Conservation (phyloP, 129 eudicot species). For the Kitagawia praeruptora region DNA sequence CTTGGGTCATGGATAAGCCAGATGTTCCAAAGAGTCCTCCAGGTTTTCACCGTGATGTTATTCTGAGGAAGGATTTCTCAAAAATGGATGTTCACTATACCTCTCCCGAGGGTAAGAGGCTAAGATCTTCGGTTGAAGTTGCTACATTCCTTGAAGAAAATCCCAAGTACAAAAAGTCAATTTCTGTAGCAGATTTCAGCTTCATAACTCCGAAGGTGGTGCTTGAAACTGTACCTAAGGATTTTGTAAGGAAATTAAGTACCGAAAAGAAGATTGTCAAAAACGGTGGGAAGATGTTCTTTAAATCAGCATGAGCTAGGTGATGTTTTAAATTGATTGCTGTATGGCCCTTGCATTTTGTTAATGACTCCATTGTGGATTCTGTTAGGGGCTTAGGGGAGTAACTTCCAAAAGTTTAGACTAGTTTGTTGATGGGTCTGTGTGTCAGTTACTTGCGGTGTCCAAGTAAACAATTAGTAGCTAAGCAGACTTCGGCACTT, state of each 20-base stretch:
- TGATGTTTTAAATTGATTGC: not conserved
- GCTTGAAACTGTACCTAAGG: slow-evolving; percentile 47
- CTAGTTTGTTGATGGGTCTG: not conserved
- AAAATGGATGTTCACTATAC: slow-evolving; percentile 60
- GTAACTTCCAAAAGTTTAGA: not conserved
- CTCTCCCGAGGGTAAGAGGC: slow-evolving; percentile 44
- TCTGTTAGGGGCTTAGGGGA: not conserved
- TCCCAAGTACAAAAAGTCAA: slow-evolving; percentile 32
- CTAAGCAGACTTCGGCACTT: not conserved
- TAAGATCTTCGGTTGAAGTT: slow-evolving; percentile 44
- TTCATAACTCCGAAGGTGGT: slow-evolving; percentile 46
- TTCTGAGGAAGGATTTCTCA: slow-evolving; percentile 58
- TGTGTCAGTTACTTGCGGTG: not conserved
- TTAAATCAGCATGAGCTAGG: not conserved
- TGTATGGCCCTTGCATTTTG: not conserved
- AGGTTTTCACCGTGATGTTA: slow-evolving; percentile 18
- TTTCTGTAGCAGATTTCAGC: slow-evolving; percentile 40
- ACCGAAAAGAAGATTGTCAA: not conserved
- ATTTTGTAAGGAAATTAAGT: slow-evolving; percentile 8
- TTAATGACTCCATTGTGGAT: not conserved
- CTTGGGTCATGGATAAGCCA: slow-evolving; percentile 68
- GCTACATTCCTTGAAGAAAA: slow-evolving; percentile 41
- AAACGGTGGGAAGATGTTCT: not conserved
- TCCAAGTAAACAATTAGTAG: not conserved
- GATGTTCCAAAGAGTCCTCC: slow-evolving; percentile 62